phyloP scores from a whole-genome alignment of 2,329 filamentous ascomycete species.

The Pseudofabraea citricarpa region DNA sequence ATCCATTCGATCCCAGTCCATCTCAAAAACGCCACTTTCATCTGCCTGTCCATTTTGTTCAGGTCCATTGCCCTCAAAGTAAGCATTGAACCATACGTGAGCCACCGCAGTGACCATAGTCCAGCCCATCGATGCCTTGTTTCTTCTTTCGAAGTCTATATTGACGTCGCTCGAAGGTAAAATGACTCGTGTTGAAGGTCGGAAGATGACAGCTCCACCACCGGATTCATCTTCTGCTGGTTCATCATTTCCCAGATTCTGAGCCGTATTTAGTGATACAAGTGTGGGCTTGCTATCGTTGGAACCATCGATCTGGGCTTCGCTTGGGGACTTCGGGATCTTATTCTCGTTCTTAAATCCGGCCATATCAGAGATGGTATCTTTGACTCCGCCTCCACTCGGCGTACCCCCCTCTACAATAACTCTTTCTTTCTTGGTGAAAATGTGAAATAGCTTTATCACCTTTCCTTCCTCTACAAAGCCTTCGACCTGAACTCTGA shows the following conservation, averaged over 20 bases:
- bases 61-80: slow-evolving; percentile 78
- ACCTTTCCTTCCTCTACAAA: slow-evolving; percentile 84
- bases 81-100: slow-evolving; percentile 96
- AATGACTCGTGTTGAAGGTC: slow-evolving; percentile 61
- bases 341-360: slow-evolving; percentile 24
- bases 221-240: slow-evolving; percentile 42
- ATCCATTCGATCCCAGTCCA: slow-evolving; percentile 77
- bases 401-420: slow-evolving; percentile 57
- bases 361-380: slow-evolving; percentile 51
- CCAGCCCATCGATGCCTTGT: slow-evolving; percentile 70
- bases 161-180: slow-evolving; percentile 83
- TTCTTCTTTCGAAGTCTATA: slow-evolving; percentile 82
- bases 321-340: slow-evolving; percentile 10
- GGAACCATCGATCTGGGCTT: slow-evolving; percentile 10
- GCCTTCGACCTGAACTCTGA: slow-evolving; percentile 81
- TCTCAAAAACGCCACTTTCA: slow-evolving; percentile 66
- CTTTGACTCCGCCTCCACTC: slow-evolving; percentile 41
- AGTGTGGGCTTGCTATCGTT: not conserved
- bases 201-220: slow-evolving; percentile 73
- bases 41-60: slow-evolving; percentile 62
- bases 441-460: slow-evolving; percentile 80
- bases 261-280: not conserved
- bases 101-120: slow-evolving; percentile 91
- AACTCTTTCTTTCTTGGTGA: slow-evolving; percentile 66
- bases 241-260: slow-evolving; percentile 23